Evolutionary conservation across 352 stramenopile genomes (phyloP).

Genomic region (Globisporangium carolinianum): DNA sequence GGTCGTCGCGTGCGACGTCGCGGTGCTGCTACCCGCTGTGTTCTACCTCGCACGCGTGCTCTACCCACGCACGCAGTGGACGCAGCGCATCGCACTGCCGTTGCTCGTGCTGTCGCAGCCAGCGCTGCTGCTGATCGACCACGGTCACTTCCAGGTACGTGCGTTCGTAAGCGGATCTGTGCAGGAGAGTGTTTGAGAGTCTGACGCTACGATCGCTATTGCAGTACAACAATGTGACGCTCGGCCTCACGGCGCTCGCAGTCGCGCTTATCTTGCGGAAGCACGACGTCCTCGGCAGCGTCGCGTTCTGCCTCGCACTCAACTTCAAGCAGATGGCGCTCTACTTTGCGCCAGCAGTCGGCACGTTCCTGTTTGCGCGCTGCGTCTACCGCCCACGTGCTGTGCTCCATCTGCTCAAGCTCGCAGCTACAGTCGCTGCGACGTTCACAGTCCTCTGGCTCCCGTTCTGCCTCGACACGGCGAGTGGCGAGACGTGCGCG

Average conservation of each 20-base stretch:
- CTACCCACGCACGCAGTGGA: slow-evolving; percentile 40
- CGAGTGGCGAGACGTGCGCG: slow-evolving; percentile 34
- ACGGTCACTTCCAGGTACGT: slow-evolving; percentile 97
- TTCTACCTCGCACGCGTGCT: slow-evolving; percentile 38
- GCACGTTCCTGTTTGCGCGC: slow-evolving; percentile 89
- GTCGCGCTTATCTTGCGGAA: slow-evolving; percentile 64
- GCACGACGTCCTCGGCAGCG: slow-evolving; percentile 75
- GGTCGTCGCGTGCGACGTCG: slow-evolving; percentile 90
- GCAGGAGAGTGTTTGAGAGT: too few relatives aligned
- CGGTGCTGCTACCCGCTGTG: slow-evolving; percentile 84
- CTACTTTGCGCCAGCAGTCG: slow-evolving; percentile 95
- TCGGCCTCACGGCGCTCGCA: slow-evolving; percentile 85
- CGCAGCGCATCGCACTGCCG: slow-evolving; percentile 50
- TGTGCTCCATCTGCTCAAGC: slow-evolving; percentile 54
- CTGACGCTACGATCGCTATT: too few relatives aligned
- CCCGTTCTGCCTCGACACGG: slow-evolving; percentile 79
- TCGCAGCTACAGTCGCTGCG: slow-evolving; percentile 81
- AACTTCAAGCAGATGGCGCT: slow-evolving; percentile 99
- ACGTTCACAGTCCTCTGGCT: slow-evolving; percentile 90
- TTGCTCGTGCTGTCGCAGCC: slow-evolving; percentile 82
- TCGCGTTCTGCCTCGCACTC: slow-evolving; percentile 90
- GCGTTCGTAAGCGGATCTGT: background rate
- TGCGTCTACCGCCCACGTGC: slow-evolving; percentile 56
- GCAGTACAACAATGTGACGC: slow-evolving; percentile 96
- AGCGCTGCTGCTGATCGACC: slow-evolving; percentile 92